Percentiles rank a stretch among this genome's conserved stretches.
These are phyloP conservation scores for Triticum turgidum DNA, from an alignment of 176 grass and related monocot species.

Conservation along the genomic window DNA sequence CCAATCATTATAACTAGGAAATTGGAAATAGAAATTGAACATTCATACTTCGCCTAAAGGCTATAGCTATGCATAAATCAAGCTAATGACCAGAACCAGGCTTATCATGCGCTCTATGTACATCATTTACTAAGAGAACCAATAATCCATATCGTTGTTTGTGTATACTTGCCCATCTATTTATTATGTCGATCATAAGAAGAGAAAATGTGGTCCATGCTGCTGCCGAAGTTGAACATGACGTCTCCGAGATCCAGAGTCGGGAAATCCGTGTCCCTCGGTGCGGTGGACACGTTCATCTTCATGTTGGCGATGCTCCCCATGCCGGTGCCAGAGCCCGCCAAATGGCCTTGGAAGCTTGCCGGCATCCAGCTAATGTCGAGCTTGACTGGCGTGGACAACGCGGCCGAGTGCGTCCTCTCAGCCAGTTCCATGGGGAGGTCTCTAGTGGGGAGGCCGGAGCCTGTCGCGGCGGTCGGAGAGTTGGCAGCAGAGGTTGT, in stretches of 20 bases:
- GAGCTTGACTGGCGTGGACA: conserved; percentile 61
- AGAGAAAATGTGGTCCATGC: conserved; percentile 76
- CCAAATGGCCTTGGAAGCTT: neutral
- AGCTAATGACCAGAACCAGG: neutral
- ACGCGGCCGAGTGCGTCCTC: neutral
- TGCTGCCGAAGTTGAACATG: conserved; percentile 72
- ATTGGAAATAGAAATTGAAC: neutral
- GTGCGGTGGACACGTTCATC: neutral
- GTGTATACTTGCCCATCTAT: neutral
- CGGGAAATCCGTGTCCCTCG: conserved; percentile 36
- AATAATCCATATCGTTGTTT: neutral
- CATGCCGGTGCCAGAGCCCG: neutral
- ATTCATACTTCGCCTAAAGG: neutral
- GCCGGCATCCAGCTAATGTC: conserved; percentile 41
- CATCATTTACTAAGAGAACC: neutral
- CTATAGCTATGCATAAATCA: neutral
- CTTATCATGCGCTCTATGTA: neutral
- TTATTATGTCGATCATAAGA: conserved; percentile 32
- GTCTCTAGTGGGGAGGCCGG: neutral
- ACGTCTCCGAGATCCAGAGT: conserved; percentile 61
- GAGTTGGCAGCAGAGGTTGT: no score
- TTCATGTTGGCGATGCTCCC: neutral
- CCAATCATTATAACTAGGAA: no score
- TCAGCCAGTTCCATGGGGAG: conserved; percentile 11
- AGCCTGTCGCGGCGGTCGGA: neutral